Conservation (phyloP, 2,329 filamentous ascomycete genomes). For the Rutstroemia sp. region DNA sequence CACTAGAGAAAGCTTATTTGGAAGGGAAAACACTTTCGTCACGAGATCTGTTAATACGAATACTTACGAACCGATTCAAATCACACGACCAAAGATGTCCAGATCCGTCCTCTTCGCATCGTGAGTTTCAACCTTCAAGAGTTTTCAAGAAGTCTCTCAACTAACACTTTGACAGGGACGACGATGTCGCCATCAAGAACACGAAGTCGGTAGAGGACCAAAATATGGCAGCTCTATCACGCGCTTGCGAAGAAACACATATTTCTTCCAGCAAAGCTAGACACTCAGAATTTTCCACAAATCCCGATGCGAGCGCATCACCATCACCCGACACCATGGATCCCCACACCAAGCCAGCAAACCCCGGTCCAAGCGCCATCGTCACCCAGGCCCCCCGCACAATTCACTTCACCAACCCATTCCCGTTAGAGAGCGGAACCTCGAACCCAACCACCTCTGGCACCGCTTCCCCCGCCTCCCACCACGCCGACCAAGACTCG, state of each 20-base stretch:
- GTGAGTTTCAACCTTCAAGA: background rate
- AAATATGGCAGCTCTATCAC: background rate
- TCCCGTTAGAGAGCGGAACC: background rate
- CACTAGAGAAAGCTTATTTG: too few relatives aligned
- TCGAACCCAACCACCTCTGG: background rate
- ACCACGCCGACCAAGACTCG: conserved; percentile 16
- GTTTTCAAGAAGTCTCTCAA: background rate
- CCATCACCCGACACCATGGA: background rate
- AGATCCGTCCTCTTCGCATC: background rate
- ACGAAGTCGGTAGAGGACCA: background rate
- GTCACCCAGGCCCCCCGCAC: background rate
- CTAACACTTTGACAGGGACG: background rate
- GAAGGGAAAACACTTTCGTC: too few relatives aligned
- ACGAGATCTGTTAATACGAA: background rate
- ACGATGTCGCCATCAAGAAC: background rate
- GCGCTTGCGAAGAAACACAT: background rate
- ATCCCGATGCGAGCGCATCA: background rate
- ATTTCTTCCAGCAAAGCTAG: background rate
- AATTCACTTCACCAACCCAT: background rate
- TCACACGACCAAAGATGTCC: background rate
- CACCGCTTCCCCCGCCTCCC: conserved; percentile 7
- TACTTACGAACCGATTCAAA: background rate
- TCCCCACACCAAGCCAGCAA: background rate
- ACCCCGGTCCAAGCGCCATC: background rate
- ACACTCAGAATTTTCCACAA: background rate